A percentile compares a stretch with the other conserved stretches of the same genome.
These are phyloP conservation scores for Tanozyma kutaoensis DNA, from an alignment of 805 yeast genomes.

Conservation along the genomic window DNA sequence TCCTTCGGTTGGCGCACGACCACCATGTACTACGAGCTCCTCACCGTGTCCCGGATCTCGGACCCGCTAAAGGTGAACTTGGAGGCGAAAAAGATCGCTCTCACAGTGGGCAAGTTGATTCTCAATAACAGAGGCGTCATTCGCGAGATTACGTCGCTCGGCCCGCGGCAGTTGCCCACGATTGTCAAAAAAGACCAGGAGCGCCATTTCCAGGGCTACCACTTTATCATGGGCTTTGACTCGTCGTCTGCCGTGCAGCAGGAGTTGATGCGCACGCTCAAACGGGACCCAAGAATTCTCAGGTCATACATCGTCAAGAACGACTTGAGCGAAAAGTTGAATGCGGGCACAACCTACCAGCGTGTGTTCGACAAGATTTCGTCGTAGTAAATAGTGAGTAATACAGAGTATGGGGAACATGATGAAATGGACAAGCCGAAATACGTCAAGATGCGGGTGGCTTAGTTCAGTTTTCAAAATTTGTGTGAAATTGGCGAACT, in stretches of 20 bases:
- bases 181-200: conserved; percentile 79
- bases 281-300: conserved; percentile 83
- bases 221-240: conserved; percentile 79
- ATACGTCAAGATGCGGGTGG: too few species aligned
- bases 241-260: conserved; percentile 76
- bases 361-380: conserved; percentile 12
- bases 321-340: conserved; percentile 36
- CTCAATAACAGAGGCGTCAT: conserved; percentile 90
- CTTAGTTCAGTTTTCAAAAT: too few species aligned
- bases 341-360: conserved; percentile 44
- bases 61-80: conserved; percentile 28
- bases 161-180: conserved; percentile 66
- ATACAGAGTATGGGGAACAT: too few species aligned
- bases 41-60: conserved; percentile 76
- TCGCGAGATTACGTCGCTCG: conserved; percentile 68
- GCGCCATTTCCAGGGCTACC: conserved; percentile 80
- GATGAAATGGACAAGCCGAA: too few species aligned
- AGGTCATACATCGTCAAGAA: conserved; percentile 64
- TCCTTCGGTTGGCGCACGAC: too few species aligned
- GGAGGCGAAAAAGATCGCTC: conserved; percentile 29
- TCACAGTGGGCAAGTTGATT: conserved; percentile 70
- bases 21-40: conserved; percentile 75
- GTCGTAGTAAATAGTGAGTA: conserved; percentile 1
- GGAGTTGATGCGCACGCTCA: conserved; percentile 67
- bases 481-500: too few species aligned